Base-by-base conservation (phyloP, 768 basidiomycete species). In the Asterophora parasitica region DNA sequence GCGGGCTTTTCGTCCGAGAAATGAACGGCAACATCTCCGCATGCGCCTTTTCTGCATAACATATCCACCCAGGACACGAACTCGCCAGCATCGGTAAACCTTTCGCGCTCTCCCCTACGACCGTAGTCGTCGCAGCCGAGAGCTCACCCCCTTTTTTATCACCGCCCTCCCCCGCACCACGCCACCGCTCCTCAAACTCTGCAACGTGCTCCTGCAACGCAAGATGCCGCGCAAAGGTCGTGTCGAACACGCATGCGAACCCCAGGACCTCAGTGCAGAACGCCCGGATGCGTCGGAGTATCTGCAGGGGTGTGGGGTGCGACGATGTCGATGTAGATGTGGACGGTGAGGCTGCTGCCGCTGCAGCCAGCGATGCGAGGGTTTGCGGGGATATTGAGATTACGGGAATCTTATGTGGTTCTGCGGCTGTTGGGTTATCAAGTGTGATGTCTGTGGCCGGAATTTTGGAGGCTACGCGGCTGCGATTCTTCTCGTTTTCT, bases 11-110 rank as follows among this genome's bases (percentile, higher is more conserved):
- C 41, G 88, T 89, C 31, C 70, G 72, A 43, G 89, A 80, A 45
- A 99, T 86, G 59, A 92, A 92, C 4, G 93, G 93, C 16, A 99
- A 63, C 77, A 99, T 85, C 64, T 95, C 93, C 3, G 85, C 76
- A 58, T 96, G 95, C 1, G 95, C 85, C 72, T 99, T 99, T 68
- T 99, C 96, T 13, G 93, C 95, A 64, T 98, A 98, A 63, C 96
- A 99, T 48, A 99, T 88, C 96, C 96, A 98, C 12, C 96, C 96
- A 0, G 96, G 96, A 68, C 96, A 98, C 12, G 96, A 92, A 57
- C 92, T 93, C 4, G 92, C 85, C 19, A 99, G 72, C 83, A 99
- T 93, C 0, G 96, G 96, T 20, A 97, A 65, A 46, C 54, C 59
- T 45, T 59, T 55, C 19, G 49, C 54, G 33, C 52, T 54, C 42